phyloP scores from a whole-genome alignment of 2,329 filamentous ascomycete species.

The Beauveria sp. region DNA sequence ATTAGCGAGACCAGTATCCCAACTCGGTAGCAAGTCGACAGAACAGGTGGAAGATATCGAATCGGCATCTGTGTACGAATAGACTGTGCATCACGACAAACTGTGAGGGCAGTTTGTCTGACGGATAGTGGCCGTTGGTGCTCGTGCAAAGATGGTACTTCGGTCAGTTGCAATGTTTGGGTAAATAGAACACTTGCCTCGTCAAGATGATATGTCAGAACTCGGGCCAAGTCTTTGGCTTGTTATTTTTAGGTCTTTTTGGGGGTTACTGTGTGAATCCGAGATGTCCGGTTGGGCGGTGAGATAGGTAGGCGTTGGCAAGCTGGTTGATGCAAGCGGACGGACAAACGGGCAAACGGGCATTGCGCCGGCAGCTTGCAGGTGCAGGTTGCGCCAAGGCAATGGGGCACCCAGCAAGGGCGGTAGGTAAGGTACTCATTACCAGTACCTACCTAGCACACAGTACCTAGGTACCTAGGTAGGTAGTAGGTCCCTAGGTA shows the following conservation, averaged over 20 bases:
- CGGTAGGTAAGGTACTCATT: background rate
- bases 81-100: background rate
- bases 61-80: background rate
- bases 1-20: too few relatives aligned
- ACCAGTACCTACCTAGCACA: background rate
- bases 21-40: background rate
- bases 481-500: too few relatives aligned
- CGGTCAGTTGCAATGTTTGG: background rate
- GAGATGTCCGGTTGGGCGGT: background rate
- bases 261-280: background rate
- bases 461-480: too few relatives aligned
- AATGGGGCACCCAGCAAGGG: background rate
- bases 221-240: background rate
- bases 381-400: background rate
- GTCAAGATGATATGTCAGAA: background rate
- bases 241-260: background rate
- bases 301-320: background rate
- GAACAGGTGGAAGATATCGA: background rate
- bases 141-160: background rate
- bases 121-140: background rate
- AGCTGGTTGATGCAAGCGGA: background rate
- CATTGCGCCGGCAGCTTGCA: background rate
- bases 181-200: background rate
- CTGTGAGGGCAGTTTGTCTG: background rate
- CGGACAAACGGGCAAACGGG: background rate